Evolutionary conservation across 139 green algal genomes (phyloP).

Genomic region (Volvox africanus): DNA sequence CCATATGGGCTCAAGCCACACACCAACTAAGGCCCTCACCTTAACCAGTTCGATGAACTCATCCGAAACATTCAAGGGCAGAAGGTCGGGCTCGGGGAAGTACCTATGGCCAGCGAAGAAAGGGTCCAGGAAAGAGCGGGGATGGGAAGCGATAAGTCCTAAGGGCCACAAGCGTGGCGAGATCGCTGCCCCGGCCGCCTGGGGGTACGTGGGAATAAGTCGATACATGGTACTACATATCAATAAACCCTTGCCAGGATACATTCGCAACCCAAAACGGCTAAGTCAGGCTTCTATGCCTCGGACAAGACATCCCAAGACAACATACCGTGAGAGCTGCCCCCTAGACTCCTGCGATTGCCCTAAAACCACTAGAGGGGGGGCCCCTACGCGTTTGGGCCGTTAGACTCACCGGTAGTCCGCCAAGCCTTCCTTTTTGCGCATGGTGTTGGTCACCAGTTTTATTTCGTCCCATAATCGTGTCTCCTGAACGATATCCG

Average conservation of each 20-base stretch:
- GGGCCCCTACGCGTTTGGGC: not conserved
- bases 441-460: constrained; percentile 84
- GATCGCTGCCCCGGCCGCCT: too few relatives aligned
- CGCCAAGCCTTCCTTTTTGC: constrained; percentile 95
- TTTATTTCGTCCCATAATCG: constrained; percentile 94
- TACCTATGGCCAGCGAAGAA: constrained; percentile 69
- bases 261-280: too few relatives aligned
- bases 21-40: not conserved
- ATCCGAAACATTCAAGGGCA: constrained; percentile 73
- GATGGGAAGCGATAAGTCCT: not conserved
- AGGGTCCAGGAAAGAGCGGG: not conserved
- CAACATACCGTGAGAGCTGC: too few relatives aligned
- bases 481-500: constrained; percentile 94
- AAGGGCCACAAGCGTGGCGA: too few relatives aligned
- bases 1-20: not conserved
- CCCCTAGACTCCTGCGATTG: too few relatives aligned
- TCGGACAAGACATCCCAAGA: too few relatives aligned
- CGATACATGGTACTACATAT: too few relatives aligned
- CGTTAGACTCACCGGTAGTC: constrained; percentile 85
- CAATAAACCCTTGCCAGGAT: too few relatives aligned
- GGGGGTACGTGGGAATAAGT: too few relatives aligned
- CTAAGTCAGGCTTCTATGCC: too few relatives aligned
- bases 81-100: constrained; percentile 98
- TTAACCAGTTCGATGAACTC: constrained; percentile 58
- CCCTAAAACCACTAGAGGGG: too few relatives aligned